A percentile compares a stretch with the other conserved stretches of the same genome.
Evolutionary conservation across 441 rosid species (phyloP).

Genomic region (Sinapis alba): DNA sequence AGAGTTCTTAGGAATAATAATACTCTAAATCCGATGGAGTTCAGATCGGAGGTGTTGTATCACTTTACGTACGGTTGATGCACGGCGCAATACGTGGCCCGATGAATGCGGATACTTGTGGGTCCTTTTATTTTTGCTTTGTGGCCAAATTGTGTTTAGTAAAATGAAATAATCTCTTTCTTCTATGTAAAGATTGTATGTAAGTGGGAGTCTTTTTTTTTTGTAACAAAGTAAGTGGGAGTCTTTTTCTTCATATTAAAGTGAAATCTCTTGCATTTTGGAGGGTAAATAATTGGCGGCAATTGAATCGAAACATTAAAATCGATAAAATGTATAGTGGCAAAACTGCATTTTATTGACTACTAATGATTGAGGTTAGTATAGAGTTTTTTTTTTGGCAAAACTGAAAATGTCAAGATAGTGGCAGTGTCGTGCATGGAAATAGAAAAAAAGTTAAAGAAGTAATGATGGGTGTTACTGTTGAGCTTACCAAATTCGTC

Average conservation of each 20-base stretch:
- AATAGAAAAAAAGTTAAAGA: not conserved
- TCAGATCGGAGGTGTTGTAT: slow-evolving; percentile 3
- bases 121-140: slow-evolving; percentile 19
- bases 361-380: not conserved
- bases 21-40: slow-evolving; percentile 8
- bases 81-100: slow-evolving; percentile 46
- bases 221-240: slow-evolving; percentile 3
- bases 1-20: too few species aligned
- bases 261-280: slow-evolving; percentile 18
- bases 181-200: not conserved
- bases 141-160: not conserved
- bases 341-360: not conserved
- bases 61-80: slow-evolving; percentile 43
- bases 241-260: not conserved
- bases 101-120: slow-evolving; percentile 39
- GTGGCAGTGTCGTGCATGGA: slow-evolving; percentile 14
- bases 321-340: not conserved
- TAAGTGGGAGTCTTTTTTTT: not conserved
- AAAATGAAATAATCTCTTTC: slow-evolving; percentile 13
- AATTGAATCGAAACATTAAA: not conserved
- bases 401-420: slow-evolving; percentile 2
- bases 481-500: slow-evolving; percentile 15
- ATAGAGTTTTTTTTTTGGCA: not conserved
- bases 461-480: slow-evolving; percentile 32
- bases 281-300: slow-evolving; percentile 22